Evolutionary conservation across 768 basidiomycete genomes (phyloP).

Genomic region (Tulasnella sp.): DNA sequence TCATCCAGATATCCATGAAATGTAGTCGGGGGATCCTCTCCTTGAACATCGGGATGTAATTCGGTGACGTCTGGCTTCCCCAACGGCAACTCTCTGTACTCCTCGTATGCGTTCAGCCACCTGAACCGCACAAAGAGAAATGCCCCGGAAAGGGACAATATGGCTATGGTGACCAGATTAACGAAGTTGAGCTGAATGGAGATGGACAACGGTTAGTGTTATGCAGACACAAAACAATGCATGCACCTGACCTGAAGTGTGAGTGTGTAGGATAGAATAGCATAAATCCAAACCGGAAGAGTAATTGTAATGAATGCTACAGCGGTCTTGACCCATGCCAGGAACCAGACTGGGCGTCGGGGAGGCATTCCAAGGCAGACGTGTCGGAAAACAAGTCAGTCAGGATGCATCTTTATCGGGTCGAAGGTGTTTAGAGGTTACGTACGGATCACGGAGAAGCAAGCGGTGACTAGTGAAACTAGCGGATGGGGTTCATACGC

Average conservation of each 20-base stretch:
- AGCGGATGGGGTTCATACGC: constrained; percentile 51
- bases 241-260: constrained; percentile 61
- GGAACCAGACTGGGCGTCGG: constrained; percentile 58
- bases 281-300: constrained; percentile 68
- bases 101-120: constrained; percentile 39
- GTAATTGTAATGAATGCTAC: constrained; percentile 78
- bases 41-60: constrained; percentile 84
- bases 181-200: constrained; percentile 73
- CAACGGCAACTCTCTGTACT: constrained; percentile 72
- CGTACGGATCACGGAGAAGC: constrained; percentile 77
- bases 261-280: constrained; percentile 77
- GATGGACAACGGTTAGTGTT: neutral
- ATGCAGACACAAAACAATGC: neutral
- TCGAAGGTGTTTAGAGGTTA: constrained; percentile 25
- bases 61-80: constrained; percentile 77
- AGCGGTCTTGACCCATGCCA: constrained; percentile 67
- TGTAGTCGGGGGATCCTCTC: constrained; percentile 50
- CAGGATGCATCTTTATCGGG: neutral
- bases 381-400: constrained; percentile 9
- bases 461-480: constrained; percentile 67
- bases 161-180: constrained; percentile 74
- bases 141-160: constrained; percentile 53
- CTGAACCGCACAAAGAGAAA: constrained; percentile 73
- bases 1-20: constrained; percentile 98
- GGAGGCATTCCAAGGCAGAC: constrained; percentile 19